phyloP scores from a whole-genome alignment of 345 rosid species.

The Brassica napus region DNA sequence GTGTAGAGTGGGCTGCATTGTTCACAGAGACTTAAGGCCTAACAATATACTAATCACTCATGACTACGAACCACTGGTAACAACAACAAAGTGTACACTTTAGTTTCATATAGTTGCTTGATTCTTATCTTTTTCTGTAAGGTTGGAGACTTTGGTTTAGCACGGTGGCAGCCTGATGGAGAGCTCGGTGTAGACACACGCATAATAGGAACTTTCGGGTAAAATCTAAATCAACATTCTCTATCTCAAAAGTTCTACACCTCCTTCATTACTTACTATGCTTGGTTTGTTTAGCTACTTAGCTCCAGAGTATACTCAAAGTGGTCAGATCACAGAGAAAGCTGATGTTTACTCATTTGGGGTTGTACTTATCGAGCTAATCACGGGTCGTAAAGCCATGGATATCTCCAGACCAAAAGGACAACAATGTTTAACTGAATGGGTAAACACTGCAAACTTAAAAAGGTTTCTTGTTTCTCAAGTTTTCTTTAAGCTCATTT shows the following conservation, averaged over 20 bases:
- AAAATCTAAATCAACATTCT: background rate
- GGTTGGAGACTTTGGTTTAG: slow-evolving; percentile 76
- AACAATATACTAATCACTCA: slow-evolving; percentile 69
- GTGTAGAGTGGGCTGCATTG: slow-evolving; percentile 72
- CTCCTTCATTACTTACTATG: background rate
- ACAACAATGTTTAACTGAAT: slow-evolving; percentile 92
- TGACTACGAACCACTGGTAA: slow-evolving; percentile 65
- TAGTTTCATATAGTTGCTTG: background rate
- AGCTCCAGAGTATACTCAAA: slow-evolving; percentile 97
- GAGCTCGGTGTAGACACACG: slow-evolving; percentile 58
- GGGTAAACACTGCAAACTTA: slow-evolving; percentile 53
- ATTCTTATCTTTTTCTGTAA: slow-evolving; percentile 11
- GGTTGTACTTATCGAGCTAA: slow-evolving; percentile 87
- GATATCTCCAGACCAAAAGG: slow-evolving; percentile 91
- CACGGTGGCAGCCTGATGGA: slow-evolving; percentile 67
- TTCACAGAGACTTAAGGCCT: slow-evolving; percentile 69
- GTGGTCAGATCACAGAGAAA: slow-evolving; percentile 96
- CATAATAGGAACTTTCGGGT: slow-evolving; percentile 61
- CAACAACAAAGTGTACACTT: background rate
- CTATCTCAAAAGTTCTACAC: background rate
- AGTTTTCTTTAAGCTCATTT: background rate
- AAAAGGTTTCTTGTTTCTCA: background rate
- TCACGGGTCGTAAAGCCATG: slow-evolving; percentile 93
- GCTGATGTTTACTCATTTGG: slow-evolving; percentile 99
- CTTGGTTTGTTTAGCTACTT: slow-evolving; percentile 60